phyloP scores from a whole-genome alignment of 257 asterid genomes.

The Petunia secreta region DNA sequence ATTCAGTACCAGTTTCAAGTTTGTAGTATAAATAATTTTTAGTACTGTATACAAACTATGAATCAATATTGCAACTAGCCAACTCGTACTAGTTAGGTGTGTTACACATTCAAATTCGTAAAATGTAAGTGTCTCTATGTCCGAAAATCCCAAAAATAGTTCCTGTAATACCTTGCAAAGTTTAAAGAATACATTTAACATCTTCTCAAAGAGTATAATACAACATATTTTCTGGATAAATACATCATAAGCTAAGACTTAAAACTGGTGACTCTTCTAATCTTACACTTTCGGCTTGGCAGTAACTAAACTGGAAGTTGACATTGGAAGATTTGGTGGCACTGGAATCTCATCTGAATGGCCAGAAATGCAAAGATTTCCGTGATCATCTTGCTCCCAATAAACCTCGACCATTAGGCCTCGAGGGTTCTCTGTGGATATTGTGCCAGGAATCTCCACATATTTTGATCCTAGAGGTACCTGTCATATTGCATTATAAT shows the following conservation, averaged over 20 bases:
- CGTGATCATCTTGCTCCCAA: conserved; percentile 45
- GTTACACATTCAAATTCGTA: no score
- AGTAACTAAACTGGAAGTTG: conserved; percentile 20
- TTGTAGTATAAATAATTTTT: no score
- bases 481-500: conserved; percentile 18
- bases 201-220: neutral
- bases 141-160: neutral
- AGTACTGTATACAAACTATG: no score
- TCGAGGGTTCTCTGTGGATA: conserved; percentile 28
- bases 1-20: no score
- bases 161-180: neutral
- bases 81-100: no score
- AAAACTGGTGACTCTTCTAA: neutral
- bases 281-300: neutral
- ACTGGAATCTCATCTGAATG: conserved; percentile 40
- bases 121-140: neutral
- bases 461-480: conserved; percentile 38
- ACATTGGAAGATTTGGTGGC: conserved; percentile 22
- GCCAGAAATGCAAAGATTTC: conserved; percentile 43
- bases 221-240: neutral
- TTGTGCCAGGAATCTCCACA: conserved; percentile 38
- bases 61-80: no score
- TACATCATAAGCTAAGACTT: neutral
- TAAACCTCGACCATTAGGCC: conserved; percentile 44
- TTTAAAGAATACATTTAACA: neutral